A percentile compares a stretch with the other conserved stretches of the same genome.
phyloP scores from a whole-genome alignment of 2,329 filamentous ascomycete genomes.

The Arthrobotrys sinensis region DNA sequence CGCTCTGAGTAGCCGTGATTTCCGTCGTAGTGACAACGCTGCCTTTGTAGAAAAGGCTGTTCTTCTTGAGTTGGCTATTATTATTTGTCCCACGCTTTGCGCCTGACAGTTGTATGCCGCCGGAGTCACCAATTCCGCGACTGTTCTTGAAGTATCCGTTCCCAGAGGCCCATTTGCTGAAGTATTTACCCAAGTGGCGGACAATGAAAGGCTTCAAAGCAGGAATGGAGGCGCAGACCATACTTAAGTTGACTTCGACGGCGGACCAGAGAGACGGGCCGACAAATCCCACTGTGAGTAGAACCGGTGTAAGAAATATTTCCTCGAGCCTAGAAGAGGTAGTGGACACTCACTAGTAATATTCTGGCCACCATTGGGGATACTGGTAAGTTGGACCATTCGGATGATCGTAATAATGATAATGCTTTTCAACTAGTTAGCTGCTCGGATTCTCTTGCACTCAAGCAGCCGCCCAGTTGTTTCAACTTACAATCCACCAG shows the following conservation, averaged over 20 bases:
- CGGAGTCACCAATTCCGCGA: conserved; percentile 21
- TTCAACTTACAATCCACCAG: conserved; percentile 54
- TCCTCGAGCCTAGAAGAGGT: no score
- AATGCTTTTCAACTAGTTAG: conserved; percentile 21
- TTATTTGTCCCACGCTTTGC: conserved; percentile 23
- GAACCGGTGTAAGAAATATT: not conserved
- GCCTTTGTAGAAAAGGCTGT: conserved; percentile 49
- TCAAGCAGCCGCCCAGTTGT: not conserved
- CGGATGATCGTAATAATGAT: conserved; percentile 54
- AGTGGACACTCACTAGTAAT: conserved; percentile 41
- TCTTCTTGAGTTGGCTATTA: conserved; percentile 48
- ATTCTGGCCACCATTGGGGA: conserved; percentile 54
- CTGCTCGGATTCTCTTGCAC: not conserved
- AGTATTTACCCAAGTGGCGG: conserved; percentile 45
- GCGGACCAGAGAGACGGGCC: conserved; percentile 49
- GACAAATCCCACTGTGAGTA: conserved; percentile 39
- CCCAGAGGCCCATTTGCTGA: conserved; percentile 56
- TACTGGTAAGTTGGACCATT: conserved; percentile 55
- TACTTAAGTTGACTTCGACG: conserved; percentile 52
- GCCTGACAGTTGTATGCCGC: conserved; percentile 34
- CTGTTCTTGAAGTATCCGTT: conserved; percentile 34
- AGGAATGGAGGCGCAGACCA: conserved; percentile 61
- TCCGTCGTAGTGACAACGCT: conserved; percentile 40
- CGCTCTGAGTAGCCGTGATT: conserved; percentile 36
- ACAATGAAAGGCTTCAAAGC: conserved; percentile 56